phyloP scores from a whole-genome alignment of 2,329 filamentous ascomycete genomes.

The Neobulgaria alba region DNA sequence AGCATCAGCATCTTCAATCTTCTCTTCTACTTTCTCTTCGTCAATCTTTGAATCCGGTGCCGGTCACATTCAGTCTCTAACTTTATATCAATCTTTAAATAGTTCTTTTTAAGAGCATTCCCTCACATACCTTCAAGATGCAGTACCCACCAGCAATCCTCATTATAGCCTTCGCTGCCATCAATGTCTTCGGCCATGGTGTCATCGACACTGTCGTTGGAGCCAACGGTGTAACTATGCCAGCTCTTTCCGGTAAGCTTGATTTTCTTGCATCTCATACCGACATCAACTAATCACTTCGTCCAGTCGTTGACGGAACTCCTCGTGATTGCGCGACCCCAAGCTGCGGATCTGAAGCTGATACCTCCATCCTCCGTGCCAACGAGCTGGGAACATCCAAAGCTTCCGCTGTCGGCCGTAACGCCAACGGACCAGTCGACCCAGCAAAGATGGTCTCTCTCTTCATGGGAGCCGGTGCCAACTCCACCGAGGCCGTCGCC shows the following conservation, averaged over 20 bases:
- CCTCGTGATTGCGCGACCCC: constrained; percentile 57
- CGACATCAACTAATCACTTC: constrained; percentile 4
- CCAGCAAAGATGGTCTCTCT: constrained; percentile 46
- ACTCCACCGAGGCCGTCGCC: constrained; percentile 34
- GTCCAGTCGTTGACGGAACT: constrained; percentile 51
- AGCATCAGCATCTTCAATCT: constrained; percentile 18
- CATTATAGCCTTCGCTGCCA: constrained; percentile 35
- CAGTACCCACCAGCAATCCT: constrained; percentile 38
- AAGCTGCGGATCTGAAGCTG: constrained; percentile 55
- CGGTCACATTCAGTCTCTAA: constrained; percentile 18
- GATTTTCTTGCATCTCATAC: constrained; percentile 1
- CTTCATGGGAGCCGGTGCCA: constrained; percentile 48
- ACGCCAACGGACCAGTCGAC: constrained; percentile 49
- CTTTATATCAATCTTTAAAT: constrained; percentile 12
- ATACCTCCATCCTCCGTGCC: constrained; percentile 61
- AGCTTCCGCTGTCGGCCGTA: constrained; percentile 48
- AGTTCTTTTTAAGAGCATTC: constrained; percentile 8
- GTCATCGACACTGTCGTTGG: constrained; percentile 47
- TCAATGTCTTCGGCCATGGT: constrained; percentile 47
- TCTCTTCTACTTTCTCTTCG: constrained; percentile 16
- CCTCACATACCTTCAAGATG: constrained; percentile 32
- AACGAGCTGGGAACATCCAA: constrained; percentile 46
- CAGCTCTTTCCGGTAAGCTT: constrained; percentile 43
- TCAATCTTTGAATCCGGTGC: constrained; percentile 21
- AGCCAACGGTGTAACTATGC: constrained; percentile 55